These are phyloP conservation scores for Sporisorium exsertum DNA, from an alignment of 1,284 basidiomycete genomes.

Conservation along the genomic window DNA sequence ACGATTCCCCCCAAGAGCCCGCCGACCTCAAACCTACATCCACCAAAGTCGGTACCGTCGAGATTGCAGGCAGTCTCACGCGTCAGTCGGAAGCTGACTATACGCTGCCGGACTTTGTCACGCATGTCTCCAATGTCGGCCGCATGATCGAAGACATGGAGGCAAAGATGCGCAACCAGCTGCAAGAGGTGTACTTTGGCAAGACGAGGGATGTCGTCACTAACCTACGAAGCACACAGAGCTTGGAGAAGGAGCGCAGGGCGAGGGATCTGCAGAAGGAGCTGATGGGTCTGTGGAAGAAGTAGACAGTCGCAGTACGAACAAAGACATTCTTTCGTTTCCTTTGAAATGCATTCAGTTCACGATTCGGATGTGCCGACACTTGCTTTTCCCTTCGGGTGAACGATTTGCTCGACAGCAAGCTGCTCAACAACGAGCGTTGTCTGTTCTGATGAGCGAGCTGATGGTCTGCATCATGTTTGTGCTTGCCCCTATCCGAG, in stretches of 20 bases:
- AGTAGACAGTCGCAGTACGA: conserved; percentile 10
- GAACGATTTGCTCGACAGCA: not conserved
- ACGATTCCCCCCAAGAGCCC: conserved; percentile 68
- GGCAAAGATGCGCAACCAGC: conserved; percentile 94
- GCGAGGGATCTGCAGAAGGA: conserved; percentile 92
- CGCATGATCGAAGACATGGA: conserved; percentile 98
- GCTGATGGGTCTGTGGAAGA: conserved; percentile 77
- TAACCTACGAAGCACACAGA: conserved; percentile 86
- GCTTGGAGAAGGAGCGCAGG: conserved; percentile 82
- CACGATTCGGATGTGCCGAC: too few relatives aligned
- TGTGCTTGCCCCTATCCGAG: not conserved
- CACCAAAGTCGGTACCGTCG: conserved; percentile 78
- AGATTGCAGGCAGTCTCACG: conserved; percentile 94
- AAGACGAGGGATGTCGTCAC: conserved; percentile 96
- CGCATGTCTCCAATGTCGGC: conserved; percentile 92
- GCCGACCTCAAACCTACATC: conserved; percentile 28
- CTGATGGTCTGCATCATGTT: not conserved
- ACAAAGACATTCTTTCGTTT: not conserved
- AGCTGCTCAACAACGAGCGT: not conserved
- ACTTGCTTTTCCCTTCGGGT: not conserved
- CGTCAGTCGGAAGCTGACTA: conserved; percentile 80
- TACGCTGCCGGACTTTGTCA: conserved; percentile 66
- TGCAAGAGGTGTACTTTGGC: conserved; percentile 88
- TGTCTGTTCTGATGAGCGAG: not conserved
- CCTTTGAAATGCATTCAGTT: conserved; percentile 6